phyloP scores from a whole-genome alignment of 2,329 filamentous ascomycete species.

The Exophiala alcalophila region DNA sequence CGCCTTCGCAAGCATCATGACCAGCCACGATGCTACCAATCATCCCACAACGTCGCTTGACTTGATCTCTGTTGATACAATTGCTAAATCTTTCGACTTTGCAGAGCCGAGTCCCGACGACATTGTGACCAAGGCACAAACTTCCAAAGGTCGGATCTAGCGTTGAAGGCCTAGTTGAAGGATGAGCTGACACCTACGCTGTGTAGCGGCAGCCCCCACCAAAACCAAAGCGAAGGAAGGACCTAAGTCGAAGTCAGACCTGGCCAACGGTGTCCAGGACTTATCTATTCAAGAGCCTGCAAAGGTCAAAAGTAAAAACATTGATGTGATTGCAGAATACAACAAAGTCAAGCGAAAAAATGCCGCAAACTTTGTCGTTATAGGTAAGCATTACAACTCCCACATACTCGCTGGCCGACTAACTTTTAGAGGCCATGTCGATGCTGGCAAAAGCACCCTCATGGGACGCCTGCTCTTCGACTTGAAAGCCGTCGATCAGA shows the following conservation, averaged over 20 bases:
- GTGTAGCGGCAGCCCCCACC: conserved; percentile 35
- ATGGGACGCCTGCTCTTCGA: conserved; percentile 95
- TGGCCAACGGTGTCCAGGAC: conserved; percentile 49
- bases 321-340: conserved; percentile 81
- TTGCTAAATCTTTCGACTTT: conserved; percentile 57
- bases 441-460: conserved; percentile 94
- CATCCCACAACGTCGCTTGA: conserved; percentile 3
- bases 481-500: conserved; percentile 79
- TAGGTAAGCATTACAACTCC: conserved; percentile 57
- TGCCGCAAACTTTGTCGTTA: conserved; percentile 85
- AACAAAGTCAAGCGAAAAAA: conserved; percentile 73
- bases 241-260: conserved; percentile 20
- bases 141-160: conserved; percentile 62
- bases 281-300: conserved; percentile 50
- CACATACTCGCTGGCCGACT: conserved; percentile 12
- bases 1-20: conserved; percentile 29
- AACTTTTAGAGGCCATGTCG: conserved; percentile 72
- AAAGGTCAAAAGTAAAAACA: conserved; percentile 67
- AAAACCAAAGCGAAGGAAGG: conserved; percentile 41
- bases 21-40: conserved; percentile 12
- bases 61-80: conserved; percentile 7
- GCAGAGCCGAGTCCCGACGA: conserved; percentile 88
- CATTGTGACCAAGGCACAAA: conserved; percentile 79
- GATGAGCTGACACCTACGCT: conserved; percentile 32
- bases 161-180: conserved; percentile 34